Conservation (phyloP, 2,329 filamentous ascomycete species). For the Diaporthe citrichinensis region DNA sequence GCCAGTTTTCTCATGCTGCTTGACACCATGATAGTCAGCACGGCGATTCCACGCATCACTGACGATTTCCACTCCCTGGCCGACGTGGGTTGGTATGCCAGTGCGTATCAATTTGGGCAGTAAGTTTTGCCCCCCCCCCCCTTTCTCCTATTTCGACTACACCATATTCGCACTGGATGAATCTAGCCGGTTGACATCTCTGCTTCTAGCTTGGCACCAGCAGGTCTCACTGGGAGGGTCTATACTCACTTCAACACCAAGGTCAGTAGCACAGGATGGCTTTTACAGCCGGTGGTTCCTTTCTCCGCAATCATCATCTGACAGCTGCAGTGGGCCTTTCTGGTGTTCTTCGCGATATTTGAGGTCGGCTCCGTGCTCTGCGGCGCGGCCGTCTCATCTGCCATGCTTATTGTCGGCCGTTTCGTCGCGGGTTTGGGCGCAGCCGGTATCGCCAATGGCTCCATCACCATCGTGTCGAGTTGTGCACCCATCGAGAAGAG, state of each 20-base stretch:
- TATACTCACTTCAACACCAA: constrained; percentile 59
- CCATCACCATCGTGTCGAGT: constrained; percentile 63
- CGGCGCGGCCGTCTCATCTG: constrained; percentile 60
- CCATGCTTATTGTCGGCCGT: constrained; percentile 68
- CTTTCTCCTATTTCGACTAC: constrained; percentile 8
- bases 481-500: constrained; percentile 57
- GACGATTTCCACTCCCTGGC: constrained; percentile 47
- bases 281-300: not conserved
- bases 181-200: not conserved
- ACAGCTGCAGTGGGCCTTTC: constrained; percentile 53
- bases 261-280: constrained; percentile 41
- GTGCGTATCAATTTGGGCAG: constrained; percentile 43
- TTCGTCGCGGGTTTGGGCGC: constrained; percentile 67
- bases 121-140: constrained; percentile 25
- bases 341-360: constrained; percentile 63
- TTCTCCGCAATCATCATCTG: not conserved
- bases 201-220: constrained; percentile 59
- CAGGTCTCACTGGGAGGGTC: constrained; percentile 66
- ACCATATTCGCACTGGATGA: not conserved
- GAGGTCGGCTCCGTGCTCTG: constrained; percentile 71
- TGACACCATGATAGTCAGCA: constrained; percentile 43
- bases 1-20: constrained; percentile 44
- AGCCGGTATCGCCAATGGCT: constrained; percentile 66
- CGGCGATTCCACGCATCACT: constrained; percentile 45
- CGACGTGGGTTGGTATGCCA: constrained; percentile 47